phyloP scores from a whole-genome alignment of 352 stramenopile genomes.

The Phytopythium montanum region DNA sequence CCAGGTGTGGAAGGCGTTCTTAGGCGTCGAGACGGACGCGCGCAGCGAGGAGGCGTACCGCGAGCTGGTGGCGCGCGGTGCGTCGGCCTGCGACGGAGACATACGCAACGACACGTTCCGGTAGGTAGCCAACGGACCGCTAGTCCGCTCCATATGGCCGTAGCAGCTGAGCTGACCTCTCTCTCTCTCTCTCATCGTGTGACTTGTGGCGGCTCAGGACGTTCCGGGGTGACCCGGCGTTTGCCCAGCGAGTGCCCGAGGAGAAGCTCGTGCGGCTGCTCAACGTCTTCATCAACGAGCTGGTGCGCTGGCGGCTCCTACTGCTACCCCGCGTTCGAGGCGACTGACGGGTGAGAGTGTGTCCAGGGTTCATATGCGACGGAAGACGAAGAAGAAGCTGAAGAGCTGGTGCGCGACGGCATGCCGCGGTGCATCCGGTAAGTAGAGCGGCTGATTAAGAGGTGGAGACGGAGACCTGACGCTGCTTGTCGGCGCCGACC shows the following conservation, averaged over 20 bases:
- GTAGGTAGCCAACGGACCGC: neutral
- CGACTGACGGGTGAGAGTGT: neutral
- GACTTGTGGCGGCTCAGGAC: conserved; percentile 27
- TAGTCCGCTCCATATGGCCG: no score
- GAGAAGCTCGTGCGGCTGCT: conserved; percentile 88
- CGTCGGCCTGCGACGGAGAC: conserved; percentile 79
- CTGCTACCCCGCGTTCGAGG: neutral
- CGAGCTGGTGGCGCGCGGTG: conserved; percentile 63
- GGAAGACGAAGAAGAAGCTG: conserved; percentile 12
- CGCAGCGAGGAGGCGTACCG: conserved; percentile 55
- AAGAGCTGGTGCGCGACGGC: conserved; percentile 13
- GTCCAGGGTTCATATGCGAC: conserved; percentile 23
- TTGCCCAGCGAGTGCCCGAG: conserved; percentile 86
- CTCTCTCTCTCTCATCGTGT: neutral
- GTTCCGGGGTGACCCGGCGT: conserved; percentile 85
- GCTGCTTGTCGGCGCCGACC: neutral
- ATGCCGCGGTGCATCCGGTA: conserved; percentile 48
- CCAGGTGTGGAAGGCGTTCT: conserved; percentile 87
- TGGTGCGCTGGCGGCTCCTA: conserved; percentile 20
- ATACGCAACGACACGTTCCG: conserved; percentile 93
- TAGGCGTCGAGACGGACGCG: conserved; percentile 69
- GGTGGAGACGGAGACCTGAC: neutral
- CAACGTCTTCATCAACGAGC: conserved; percentile 91
- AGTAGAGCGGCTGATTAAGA: neutral
- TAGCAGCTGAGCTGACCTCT: neutral